These are phyloP conservation scores for Beauveria medogensis DNA, from an alignment of 2,329 filamentous ascomycete species.

Conservation along the genomic window DNA sequence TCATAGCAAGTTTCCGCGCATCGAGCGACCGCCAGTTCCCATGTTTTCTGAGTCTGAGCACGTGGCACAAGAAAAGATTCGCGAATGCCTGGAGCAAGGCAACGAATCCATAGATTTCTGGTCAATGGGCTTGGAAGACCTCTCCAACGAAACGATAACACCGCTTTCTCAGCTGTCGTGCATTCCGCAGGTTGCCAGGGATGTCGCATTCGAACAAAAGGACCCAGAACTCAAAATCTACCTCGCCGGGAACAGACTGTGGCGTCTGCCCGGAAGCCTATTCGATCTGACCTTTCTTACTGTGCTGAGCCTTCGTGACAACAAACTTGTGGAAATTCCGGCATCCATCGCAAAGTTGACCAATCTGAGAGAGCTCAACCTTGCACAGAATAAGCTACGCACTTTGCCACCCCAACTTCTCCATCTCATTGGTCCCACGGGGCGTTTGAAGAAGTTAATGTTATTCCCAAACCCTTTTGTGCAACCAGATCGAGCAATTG, in stretches of 20 bases:
- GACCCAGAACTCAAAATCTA: constrained; percentile 54
- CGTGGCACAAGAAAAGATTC: constrained; percentile 38
- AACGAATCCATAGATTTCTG: constrained; percentile 54
- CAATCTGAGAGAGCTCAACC: constrained; percentile 54
- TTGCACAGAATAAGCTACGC: constrained; percentile 55
- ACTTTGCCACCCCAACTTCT: constrained; percentile 57
- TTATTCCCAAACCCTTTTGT: constrained; percentile 58
- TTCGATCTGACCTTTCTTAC: constrained; percentile 55
- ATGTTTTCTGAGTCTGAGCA: constrained; percentile 34
- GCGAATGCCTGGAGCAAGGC: constrained; percentile 48
- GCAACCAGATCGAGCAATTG: constrained; percentile 26
- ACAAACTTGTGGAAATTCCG: constrained; percentile 53
- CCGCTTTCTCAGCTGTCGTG: constrained; percentile 47
- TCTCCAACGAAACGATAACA: constrained; percentile 50
- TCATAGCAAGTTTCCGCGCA: constrained; percentile 30
- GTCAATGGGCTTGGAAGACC: constrained; percentile 42
- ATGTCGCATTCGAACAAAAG: constrained; percentile 51
- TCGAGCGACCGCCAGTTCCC: constrained; percentile 23
- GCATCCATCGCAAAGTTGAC: constrained; percentile 48
- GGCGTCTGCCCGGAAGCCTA: constrained; percentile 48
- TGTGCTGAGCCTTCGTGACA: constrained; percentile 58
- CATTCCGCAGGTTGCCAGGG: constrained; percentile 45
- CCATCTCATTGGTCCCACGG: constrained; percentile 38
- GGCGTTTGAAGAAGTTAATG: constrained; percentile 43
- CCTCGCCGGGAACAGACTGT: constrained; percentile 51